Evolutionary conservation across 148 eudicot genomes (phyloP), one percentile per base, ranked within the genome.

Genomic region (Camellia sinensis): DNA sequence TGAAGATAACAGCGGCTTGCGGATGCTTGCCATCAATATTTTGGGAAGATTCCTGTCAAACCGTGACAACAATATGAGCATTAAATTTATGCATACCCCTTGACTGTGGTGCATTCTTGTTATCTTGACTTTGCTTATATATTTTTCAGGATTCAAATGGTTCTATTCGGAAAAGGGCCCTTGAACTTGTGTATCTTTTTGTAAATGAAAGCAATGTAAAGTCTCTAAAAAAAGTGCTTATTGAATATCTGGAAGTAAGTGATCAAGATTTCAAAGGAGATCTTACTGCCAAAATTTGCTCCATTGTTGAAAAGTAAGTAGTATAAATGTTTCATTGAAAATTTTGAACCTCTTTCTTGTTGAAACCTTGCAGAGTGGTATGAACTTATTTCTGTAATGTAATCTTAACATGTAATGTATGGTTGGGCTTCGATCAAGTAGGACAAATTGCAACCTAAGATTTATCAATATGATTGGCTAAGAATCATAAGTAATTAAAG

Each of bases 21-120:
- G 99, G 84, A 97, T 92, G 67, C 99, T 97, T 87, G 99, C 99
- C 37, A 92, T 97, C 78, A 97, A 97, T 85, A 97, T 97, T 76
- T 82, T 97, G 85, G 99, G 99, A 85, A 92, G 96, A 83, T 97
- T 97, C 85, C 87, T 97, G 85, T 94, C 99, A 56, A 97, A 94
- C 84, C 93, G 90, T 85, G 99, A 97, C 87, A 97, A 97, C 85
- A 97, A 97, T 87, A 92, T 94, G 86, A 92, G 99, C 68, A 14
- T 41, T 18, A 21, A 69, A 9, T 66, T 48, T 37, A 45, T 69
- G 61, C 43, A 56, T 67, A 43, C 22, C 60, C 54, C 13, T 21
- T 69, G 6, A 59, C 44, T 75, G 21, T 75, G 13, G 41, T 69
- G 37, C 41, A 41, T 66, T 78, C 13, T 67, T 78, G 6, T 29